phyloP scores from a whole-genome alignment of 257 asterid species.

The Lavandula angustifolia region DNA sequence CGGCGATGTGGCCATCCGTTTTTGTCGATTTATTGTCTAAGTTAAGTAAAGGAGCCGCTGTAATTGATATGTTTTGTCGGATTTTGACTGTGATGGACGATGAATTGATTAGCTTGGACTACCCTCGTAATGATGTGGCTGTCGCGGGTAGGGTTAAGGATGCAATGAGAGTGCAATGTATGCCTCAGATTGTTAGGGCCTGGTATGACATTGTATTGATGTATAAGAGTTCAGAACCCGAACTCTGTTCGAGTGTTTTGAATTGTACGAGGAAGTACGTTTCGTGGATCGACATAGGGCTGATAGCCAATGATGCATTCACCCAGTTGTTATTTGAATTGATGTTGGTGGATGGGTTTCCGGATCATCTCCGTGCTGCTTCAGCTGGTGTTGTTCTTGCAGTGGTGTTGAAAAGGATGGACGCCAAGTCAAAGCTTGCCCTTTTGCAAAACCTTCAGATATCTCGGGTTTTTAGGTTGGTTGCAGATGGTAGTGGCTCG shows the following conservation, averaged over 20 bases:
- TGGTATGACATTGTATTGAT: conserved; percentile 70
- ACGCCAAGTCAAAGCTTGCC: conserved; percentile 63
- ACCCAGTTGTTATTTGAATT: conserved; percentile 71
- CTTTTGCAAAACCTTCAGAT: conserved; percentile 77
- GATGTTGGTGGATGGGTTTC: conserved; percentile 63
- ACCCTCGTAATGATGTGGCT: conserved; percentile 74
- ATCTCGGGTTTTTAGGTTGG: conserved; percentile 72
- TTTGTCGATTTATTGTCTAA: conserved; percentile 77
- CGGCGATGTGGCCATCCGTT: conserved; percentile 75
- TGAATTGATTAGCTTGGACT: conserved; percentile 80
- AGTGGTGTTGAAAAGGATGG: conserved; percentile 87
- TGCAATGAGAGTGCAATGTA: conserved; percentile 90
- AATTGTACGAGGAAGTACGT: conserved; percentile 73
- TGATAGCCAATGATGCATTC: conserved; percentile 74
- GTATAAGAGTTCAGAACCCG: conserved; percentile 71
- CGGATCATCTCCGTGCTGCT: conserved; percentile 70
- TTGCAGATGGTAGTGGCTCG: conserved; percentile 55
- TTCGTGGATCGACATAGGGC: conserved; percentile 91
- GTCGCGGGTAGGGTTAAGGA: conserved; percentile 77
- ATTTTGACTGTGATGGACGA: conserved; percentile 76
- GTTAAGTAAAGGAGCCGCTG: conserved; percentile 68
- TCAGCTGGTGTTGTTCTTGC: conserved; percentile 76
- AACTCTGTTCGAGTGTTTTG: conserved; percentile 70
- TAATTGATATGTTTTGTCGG: conserved; percentile 95
- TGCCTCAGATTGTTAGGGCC: conserved; percentile 72